Conservation (phyloP, 257 asterid genomes). For the Solanum etuberosum region DNA sequence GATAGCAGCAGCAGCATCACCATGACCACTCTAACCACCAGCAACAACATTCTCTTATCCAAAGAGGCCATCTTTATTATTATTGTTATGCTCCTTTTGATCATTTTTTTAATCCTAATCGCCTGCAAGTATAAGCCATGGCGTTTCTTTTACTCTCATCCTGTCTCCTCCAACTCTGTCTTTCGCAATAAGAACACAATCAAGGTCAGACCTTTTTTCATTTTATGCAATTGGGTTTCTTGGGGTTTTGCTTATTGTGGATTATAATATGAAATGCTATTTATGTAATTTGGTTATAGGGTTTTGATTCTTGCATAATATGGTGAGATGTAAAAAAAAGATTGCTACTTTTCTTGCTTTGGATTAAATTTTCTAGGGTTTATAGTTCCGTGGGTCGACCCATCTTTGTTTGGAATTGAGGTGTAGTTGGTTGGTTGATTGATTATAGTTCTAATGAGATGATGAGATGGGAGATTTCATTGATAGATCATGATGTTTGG, state of each 20-base stretch:
- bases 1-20: background rate
- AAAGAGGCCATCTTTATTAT: constrained; percentile 14
- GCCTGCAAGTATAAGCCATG: constrained; percentile 85
- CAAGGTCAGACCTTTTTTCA: constrained; percentile 32
- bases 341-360: background rate
- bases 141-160: constrained; percentile 40
- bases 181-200: constrained; percentile 22
- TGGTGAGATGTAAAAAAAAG: background rate
- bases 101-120: constrained; percentile 56
- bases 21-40: constrained; percentile 6
- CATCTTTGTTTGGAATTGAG: background rate
- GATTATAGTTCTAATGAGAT: background rate
- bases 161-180: constrained; percentile 29
- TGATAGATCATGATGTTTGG: background rate
- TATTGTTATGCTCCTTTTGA: constrained; percentile 70
- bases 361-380: background rate
- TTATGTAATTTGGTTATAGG: background rate
- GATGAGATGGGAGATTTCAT: background rate
- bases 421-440: background rate
- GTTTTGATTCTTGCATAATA: background rate
- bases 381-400: background rate
- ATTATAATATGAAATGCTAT: background rate
- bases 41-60: constrained; percentile 24
- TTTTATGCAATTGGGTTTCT: background rate
- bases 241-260: background rate